Evolutionary conservation across 148 eudicot genomes (phyloP).

Genomic region (Talinum fruticosum): DNA sequence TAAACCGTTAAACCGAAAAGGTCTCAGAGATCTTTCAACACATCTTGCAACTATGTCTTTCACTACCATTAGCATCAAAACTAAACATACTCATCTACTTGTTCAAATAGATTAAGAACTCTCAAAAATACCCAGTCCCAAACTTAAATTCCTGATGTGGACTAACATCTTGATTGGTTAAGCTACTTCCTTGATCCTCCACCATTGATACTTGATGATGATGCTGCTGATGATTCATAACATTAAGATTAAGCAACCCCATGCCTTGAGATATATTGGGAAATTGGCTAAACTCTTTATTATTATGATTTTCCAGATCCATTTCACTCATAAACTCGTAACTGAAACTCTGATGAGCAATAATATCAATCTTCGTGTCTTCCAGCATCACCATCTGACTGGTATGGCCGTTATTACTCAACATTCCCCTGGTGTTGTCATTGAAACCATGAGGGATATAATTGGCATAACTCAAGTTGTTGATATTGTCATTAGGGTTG

Average conservation of each 20-base stretch:
- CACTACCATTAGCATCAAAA: background rate
- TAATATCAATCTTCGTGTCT: background rate
- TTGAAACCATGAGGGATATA: background rate
- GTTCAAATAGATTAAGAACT: background rate
- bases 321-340: background rate
- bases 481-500: background rate
- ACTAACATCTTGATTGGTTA: background rate
- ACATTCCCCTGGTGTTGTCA: background rate
- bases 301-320: background rate
- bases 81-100: background rate
- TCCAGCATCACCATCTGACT: background rate
- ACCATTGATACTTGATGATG: background rate
- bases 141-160: background rate
- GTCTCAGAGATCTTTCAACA: background rate
- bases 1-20: background rate
- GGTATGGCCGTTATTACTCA: background rate
- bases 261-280: background rate
- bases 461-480: background rate
- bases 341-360: conserved; percentile 1
- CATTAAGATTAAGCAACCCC: conserved; percentile 1
- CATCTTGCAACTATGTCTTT: background rate
- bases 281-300: background rate
- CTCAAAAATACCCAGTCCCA: background rate
- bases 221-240: background rate
- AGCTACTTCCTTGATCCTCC: background rate